Percentiles rank a stretch among this genome's conserved stretches.
Conservation (phyloP, 1,139 yeast species). For the Debaryomyces nepalensis region DNA sequence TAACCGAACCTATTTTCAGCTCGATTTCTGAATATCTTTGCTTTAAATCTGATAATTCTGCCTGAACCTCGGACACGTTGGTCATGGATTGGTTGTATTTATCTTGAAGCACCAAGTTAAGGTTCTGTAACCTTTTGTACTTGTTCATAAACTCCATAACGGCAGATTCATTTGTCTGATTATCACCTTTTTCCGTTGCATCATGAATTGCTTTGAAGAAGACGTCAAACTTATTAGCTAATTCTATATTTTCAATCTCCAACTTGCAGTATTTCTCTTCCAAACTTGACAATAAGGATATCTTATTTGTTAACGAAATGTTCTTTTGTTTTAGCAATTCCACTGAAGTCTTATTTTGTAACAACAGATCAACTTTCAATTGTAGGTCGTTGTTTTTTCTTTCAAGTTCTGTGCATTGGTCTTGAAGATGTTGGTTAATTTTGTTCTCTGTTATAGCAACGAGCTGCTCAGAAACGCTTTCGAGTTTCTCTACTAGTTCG, state of each 20-base stretch:
- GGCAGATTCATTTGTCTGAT: conserved; percentile 23
- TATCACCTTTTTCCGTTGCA: conserved; percentile 28
- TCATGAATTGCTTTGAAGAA: conserved; percentile 37
- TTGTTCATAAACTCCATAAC: conserved; percentile 36
- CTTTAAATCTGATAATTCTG: conserved; percentile 26
- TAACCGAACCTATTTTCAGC: conserved; percentile 21
- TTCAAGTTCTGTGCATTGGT: conserved; percentile 35
- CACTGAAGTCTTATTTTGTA: conserved; percentile 45
- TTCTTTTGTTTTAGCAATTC: conserved; percentile 48
- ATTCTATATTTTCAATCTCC: conserved; percentile 55
- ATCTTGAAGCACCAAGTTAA: conserved; percentile 42
- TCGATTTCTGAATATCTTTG: conserved; percentile 22
- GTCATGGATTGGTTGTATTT: conserved; percentile 36
- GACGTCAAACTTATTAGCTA: conserved; percentile 47
- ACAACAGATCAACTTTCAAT: conserved; percentile 33
- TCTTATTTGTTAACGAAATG: conserved; percentile 35
- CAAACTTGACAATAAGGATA: conserved; percentile 45
- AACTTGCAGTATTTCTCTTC: conserved; percentile 54
- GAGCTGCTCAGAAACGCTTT: conserved; percentile 17
- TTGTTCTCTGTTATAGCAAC: conserved; percentile 14
- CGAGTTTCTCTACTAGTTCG: conserved; percentile 53
- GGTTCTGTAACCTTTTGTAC: conserved; percentile 42
- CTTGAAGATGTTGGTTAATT: conserved; percentile 31
- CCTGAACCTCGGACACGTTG: conserved; percentile 23
- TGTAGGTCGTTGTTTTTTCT: conserved; percentile 37